A percentile compares a stretch with the other conserved stretches of the same genome.
phyloP scores from a whole-genome alignment of 768 basidiomycete species.

The Pluteus cervinus region DNA sequence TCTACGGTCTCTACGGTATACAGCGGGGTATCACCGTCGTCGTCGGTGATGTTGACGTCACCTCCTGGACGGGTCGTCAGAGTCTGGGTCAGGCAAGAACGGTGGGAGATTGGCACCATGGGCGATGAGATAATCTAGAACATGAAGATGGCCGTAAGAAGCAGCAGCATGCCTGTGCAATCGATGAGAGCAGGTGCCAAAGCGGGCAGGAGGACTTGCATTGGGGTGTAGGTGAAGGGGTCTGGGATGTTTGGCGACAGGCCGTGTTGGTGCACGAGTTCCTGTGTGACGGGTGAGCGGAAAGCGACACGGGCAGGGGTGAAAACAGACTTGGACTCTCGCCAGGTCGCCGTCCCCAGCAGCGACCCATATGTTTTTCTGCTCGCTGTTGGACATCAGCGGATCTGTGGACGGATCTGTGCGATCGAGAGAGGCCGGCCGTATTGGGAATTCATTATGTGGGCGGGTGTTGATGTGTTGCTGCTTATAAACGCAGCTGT shows the following conservation, averaged over 20 bases:
- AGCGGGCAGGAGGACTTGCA: slow-evolving; percentile 35
- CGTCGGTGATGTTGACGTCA: slow-evolving; percentile 79
- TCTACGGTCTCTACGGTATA: slow-evolving; percentile 83
- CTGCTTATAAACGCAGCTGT: too few relatives aligned
- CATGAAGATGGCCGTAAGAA: slow-evolving; percentile 76
- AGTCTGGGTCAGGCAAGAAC: slow-evolving; percentile 7
- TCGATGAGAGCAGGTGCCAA: slow-evolving; percentile 11
- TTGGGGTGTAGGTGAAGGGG: slow-evolving; percentile 73
- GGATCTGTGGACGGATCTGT: slow-evolving; percentile 25
- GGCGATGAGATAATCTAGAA: slow-evolving; percentile 75
- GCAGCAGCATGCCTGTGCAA: slow-evolving; percentile 82
- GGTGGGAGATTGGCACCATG: slow-evolving; percentile 36
- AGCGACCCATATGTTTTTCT: slow-evolving; percentile 87
- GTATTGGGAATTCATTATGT: slow-evolving; percentile 20
- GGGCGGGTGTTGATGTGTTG: not conserved
- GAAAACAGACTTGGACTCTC: slow-evolving; percentile 56
- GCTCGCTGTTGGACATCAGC: slow-evolving; percentile 10
- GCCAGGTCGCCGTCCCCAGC: slow-evolving; percentile 83
- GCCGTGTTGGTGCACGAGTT: slow-evolving; percentile 54
- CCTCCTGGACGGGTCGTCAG: slow-evolving; percentile 47
- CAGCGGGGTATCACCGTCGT: slow-evolving; percentile 87
- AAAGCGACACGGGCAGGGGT: not conserved
- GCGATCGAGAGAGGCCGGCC: slow-evolving; percentile 8
- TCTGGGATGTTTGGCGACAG: slow-evolving; percentile 71
- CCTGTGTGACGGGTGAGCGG: slow-evolving; percentile 26